Conservation (phyloP, 2,329 filamentous ascomycete genomes). For the Penicillium sp. region DNA sequence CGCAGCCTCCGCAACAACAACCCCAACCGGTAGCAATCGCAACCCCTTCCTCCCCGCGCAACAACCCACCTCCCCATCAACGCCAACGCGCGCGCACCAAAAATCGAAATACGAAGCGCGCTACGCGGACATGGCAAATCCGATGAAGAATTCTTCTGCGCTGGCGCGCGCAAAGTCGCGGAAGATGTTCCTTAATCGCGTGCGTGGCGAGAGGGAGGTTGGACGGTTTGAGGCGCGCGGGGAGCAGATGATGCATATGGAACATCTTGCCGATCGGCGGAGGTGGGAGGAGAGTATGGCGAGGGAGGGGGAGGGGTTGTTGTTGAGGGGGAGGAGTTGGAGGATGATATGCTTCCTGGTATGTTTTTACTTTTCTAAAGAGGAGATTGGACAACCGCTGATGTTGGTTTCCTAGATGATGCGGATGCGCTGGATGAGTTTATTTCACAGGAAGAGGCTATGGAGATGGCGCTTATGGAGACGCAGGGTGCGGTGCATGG, state of each 20-base stretch:
- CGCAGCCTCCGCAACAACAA: conserved; percentile 6
- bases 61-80: background rate
- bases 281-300: conserved; percentile 41
- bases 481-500: conserved; percentile 2
- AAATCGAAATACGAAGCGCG: conserved; percentile 35
- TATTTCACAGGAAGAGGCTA: conserved; percentile 34
- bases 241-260: conserved; percentile 45
- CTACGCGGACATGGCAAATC: conserved; percentile 36
- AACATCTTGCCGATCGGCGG: conserved; percentile 39
- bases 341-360: conserved; percentile 28
- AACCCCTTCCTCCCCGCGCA: conserved; percentile 5
- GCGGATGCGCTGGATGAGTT: conserved; percentile 37
- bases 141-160: conserved; percentile 27
- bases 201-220: conserved; percentile 40
- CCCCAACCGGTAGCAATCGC: conserved; percentile 9
- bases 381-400: too few species aligned
- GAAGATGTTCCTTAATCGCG: conserved; percentile 41
- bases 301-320: conserved; percentile 27
- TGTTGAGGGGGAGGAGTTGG: conserved; percentile 23
- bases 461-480: conserved; percentile 32
- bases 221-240: conserved; percentile 40
- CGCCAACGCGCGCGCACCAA: conserved; percentile 17
- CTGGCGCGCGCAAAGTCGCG: conserved; percentile 36
- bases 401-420: conserved; percentile 18
- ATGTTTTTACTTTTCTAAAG: conserved; percentile 10